Evolutionary conservation across 352 stramenopile species (phyloP).

Genomic region (Phytophthora vignae): DNA sequence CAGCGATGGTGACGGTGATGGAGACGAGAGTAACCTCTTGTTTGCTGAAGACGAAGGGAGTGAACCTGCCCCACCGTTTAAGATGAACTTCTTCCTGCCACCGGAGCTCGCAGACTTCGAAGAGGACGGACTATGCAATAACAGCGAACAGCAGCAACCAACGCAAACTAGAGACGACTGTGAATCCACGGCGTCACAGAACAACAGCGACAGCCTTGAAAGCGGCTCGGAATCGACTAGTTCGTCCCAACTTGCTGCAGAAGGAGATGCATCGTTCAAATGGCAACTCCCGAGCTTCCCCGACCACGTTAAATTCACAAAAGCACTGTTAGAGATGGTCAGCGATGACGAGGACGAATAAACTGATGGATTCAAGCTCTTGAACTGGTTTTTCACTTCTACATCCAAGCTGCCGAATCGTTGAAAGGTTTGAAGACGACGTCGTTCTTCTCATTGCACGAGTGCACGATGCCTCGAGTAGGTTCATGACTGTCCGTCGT

Average conservation of each 20-base stretch:
- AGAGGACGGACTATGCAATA: constrained; percentile 53
- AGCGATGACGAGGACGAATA: constrained; percentile 45
- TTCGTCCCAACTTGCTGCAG: not conserved
- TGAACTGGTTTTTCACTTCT: not conserved
- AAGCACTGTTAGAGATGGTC: constrained; percentile 36
- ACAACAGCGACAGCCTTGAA: not conserved
- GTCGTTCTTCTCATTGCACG: constrained; percentile 29
- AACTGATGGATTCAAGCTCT: not conserved
- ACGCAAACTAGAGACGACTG: not conserved
- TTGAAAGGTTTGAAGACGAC: constrained; percentile 31
- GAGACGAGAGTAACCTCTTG: not conserved
- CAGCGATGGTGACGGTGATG: constrained; percentile 21
- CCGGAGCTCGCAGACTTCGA: constrained; percentile 71
- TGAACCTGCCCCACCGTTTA: constrained; percentile 9
- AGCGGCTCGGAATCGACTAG: not conserved
- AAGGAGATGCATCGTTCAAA: constrained; percentile 8
- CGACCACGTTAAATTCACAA: constrained; percentile 18
- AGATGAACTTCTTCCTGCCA: constrained; percentile 28
- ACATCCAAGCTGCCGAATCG: constrained; percentile 15
- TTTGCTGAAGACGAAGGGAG: not conserved
- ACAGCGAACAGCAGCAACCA: constrained; percentile 6
- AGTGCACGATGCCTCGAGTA: constrained; percentile 18
- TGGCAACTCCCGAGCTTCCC: constrained; percentile 41
- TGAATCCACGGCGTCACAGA: not conserved
- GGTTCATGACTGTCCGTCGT: constrained; percentile 8